phyloP scores from a whole-genome alignment of 2,329 filamentous ascomycete species.

The Dactylellina haptotyla region DNA sequence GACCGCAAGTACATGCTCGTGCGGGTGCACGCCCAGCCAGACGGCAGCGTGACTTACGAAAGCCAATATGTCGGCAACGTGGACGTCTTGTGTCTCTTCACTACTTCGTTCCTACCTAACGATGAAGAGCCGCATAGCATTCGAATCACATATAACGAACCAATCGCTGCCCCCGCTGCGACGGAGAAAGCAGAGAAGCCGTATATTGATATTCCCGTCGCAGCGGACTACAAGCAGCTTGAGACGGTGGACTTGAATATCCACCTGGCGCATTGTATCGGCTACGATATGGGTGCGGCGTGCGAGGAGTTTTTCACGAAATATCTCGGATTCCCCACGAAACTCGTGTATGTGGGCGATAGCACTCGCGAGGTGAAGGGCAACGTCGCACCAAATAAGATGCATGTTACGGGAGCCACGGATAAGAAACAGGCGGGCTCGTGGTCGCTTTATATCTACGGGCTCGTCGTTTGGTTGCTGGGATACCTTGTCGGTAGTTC shows the following conservation, averaged over 20 bases:
- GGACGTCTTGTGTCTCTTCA: slow-evolving; percentile 72
- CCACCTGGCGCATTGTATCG: slow-evolving; percentile 69
- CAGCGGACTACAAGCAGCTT: slow-evolving; percentile 65
- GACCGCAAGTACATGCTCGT: slow-evolving; percentile 77
- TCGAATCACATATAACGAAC: slow-evolving; percentile 54
- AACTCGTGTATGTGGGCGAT: slow-evolving; percentile 73
- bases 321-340: slow-evolving; percentile 71
- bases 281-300: slow-evolving; percentile 71
- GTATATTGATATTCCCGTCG: slow-evolving; percentile 68
- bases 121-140: slow-evolving; percentile 61
- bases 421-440: slow-evolving; percentile 4
- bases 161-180: not conserved
- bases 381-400: slow-evolving; percentile 65
- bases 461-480: slow-evolving; percentile 35
- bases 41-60: slow-evolving; percentile 61
- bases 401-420: slow-evolving; percentile 50
- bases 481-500: slow-evolving; percentile 46
- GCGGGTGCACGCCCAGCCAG: not conserved
- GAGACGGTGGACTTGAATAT: slow-evolving; percentile 68
- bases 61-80: slow-evolving; percentile 71
- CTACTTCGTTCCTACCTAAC: slow-evolving; percentile 63
- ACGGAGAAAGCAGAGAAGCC: slow-evolving; percentile 42
- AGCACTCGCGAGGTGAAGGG: slow-evolving; percentile 72
- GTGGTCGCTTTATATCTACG: slow-evolving; percentile 30
- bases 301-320: slow-evolving; percentile 73